Conservation (phyloP, 768 basidiomycete genomes). For the Cantharellus anzutake region DNA sequence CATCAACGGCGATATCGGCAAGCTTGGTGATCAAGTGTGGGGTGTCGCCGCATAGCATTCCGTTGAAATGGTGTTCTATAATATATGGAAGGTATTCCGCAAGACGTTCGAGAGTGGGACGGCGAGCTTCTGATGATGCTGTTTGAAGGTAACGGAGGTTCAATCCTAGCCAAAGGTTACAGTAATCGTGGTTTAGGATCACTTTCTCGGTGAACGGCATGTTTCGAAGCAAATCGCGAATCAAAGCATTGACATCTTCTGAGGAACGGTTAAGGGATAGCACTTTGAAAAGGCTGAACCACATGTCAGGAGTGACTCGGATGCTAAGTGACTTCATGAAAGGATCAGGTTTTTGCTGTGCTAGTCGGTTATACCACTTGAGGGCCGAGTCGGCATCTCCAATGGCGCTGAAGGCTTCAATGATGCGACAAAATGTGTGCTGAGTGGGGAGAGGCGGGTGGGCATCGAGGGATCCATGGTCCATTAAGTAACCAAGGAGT, state of each 20-base stretch:
- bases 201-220: background rate
- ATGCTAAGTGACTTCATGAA: background rate
- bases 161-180: background rate
- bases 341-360: slow-evolving; percentile 9
- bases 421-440: slow-evolving; percentile 43
- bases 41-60: background rate
- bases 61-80: too few species aligned
- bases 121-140: background rate
- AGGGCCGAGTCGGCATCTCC: slow-evolving; percentile 46
- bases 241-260: background rate
- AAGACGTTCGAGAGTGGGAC: background rate
- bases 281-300: background rate
- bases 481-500: slow-evolving; percentile 54
- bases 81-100: background rate
- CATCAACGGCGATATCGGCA: background rate
- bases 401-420: slow-evolving; percentile 41
- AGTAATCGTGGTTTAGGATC: background rate
- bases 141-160: background rate
- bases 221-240: background rate
- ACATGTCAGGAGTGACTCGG: background rate
- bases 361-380: slow-evolving; percentile 43
- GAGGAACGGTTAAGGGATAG: background rate
- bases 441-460: slow-evolving; percentile 30
- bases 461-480: slow-evolving; percentile 7
- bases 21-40: background rate